Evolutionary conservation across 1,284 basidiomycete species (phyloP).

Genomic region (Melampsora americana): DNA sequence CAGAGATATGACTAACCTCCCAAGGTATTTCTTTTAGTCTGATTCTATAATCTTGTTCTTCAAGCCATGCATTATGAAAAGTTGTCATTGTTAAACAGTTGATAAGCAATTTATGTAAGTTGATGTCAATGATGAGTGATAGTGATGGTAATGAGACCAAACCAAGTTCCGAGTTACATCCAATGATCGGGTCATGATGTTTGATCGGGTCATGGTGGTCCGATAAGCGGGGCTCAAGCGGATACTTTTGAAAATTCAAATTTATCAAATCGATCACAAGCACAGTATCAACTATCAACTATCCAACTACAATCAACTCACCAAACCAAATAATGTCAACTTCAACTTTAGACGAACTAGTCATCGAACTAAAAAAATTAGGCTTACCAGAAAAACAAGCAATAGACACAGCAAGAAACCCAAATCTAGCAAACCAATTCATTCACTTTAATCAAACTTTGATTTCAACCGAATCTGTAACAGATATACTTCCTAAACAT

Average conservation of each 20-base stretch:
- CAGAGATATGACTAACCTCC: constrained; percentile 61
- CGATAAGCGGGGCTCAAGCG: too few species aligned
- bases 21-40: constrained; percentile 87
- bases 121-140: background rate
- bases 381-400: constrained; percentile 32
- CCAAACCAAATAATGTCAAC: too few species aligned
- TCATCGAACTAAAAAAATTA: background rate
- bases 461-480: background rate
- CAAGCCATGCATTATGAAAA: constrained; percentile 78
- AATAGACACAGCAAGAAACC: constrained; percentile 30
- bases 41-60: constrained; percentile 81
- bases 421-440: constrained; percentile 21
- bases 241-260: too few species aligned
- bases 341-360: constrained; percentile 9
- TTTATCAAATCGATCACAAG: too few species aligned
- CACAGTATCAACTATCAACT: too few species aligned
- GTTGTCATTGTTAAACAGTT: constrained; percentile 10
- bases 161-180: too few species aligned
- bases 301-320: too few species aligned
- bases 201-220: constrained; percentile 45
- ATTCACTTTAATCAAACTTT: constrained; percentile 13
- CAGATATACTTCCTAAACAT: background rate
- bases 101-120: background rate
- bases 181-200: too few species aligned
- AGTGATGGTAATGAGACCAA: too few species aligned